A percentile compares a stretch with the other conserved stretches of the same genome.
Conservation (phyloP, 2,329 filamentous ascomycete species). For the Aspergillus neoniger region DNA sequence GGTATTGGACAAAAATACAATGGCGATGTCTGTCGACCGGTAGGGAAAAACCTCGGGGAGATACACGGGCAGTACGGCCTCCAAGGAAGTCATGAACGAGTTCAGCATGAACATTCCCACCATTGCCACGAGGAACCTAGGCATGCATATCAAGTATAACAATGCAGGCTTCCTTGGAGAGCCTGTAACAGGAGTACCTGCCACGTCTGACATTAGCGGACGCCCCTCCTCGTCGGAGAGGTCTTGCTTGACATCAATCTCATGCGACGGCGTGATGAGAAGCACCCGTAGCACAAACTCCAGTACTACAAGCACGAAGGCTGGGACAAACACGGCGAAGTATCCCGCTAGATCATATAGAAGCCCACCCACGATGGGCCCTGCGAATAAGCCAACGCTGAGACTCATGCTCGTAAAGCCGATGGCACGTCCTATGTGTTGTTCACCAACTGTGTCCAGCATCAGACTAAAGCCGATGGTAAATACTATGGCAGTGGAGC, state of each 20-base stretch:
- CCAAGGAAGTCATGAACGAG: not conserved
- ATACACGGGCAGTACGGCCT: not conserved
- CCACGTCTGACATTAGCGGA: not conserved
- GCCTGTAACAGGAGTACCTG: no score
- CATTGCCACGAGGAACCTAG: not conserved
- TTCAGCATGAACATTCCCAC: not conserved
- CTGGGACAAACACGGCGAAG: not conserved
- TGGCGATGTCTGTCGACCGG: not conserved
- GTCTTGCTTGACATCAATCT: not conserved
- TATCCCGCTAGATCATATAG: not conserved
- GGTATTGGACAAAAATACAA: not conserved
- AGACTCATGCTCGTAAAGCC: slow-evolving; percentile 62
- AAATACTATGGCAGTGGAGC: slow-evolving; percentile 69
- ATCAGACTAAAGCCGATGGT: slow-evolving; percentile 67
- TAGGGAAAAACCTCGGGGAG: not conserved
- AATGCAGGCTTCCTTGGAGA: not conserved
- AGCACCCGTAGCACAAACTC: not conserved
- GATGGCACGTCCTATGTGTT: slow-evolving; percentile 14
- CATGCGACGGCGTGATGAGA: not conserved
- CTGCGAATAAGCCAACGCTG: slow-evolving; percentile 63
- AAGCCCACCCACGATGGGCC: slow-evolving; percentile 64
- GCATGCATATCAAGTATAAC: not conserved
- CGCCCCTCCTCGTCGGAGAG: not conserved
- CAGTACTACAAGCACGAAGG: not conserved
- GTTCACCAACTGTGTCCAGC: slow-evolving; percentile 50